These are phyloP conservation scores for Hypsizygus marmoreus DNA, from an alignment of 768 basidiomycete genomes.

Conservation along the genomic window DNA sequence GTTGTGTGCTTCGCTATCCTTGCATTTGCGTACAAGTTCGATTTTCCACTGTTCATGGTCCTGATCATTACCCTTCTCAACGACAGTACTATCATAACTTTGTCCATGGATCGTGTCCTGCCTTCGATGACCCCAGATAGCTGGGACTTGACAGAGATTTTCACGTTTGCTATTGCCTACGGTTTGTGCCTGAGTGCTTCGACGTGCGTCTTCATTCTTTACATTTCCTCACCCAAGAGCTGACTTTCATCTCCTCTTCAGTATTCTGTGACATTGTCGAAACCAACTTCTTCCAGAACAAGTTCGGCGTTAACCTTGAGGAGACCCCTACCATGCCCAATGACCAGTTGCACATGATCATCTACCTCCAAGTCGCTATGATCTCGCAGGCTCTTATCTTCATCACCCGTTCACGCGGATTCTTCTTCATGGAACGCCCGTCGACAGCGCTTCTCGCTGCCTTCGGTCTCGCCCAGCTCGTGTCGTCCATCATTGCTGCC, in stretches of 20 bases:
- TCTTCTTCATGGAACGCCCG: constrained; percentile 97
- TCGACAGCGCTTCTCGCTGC: constrained; percentile 87
- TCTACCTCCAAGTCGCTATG: constrained; percentile 97
- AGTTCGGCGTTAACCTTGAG: constrained; percentile 71
- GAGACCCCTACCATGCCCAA: constrained; percentile 46
- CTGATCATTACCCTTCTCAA: constrained; percentile 96
- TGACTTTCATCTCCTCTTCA: no score
- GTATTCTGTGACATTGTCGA: constrained; percentile 83
- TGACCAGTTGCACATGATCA: constrained; percentile 85
- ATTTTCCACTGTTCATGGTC: constrained; percentile 99
- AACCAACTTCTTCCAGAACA: constrained; percentile 87
- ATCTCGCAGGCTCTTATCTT: constrained; percentile 99
- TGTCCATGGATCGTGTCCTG: constrained; percentile 93
- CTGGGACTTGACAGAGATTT: constrained; percentile 97
- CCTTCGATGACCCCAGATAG: constrained; percentile 91
- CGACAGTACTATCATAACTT: constrained; percentile 99
- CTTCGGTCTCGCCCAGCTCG: constrained; percentile 91
- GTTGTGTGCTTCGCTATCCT: constrained; percentile 96
- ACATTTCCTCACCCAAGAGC: constrained; percentile 11
- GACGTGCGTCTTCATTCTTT: constrained; percentile 61
- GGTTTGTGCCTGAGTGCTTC: constrained; percentile 91
- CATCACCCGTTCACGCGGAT: constrained; percentile 90
- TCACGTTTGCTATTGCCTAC: constrained; percentile 93
- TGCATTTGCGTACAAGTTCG: constrained; percentile 94
- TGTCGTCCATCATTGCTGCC: constrained; percentile 94